phyloP scores from a whole-genome alignment of 768 basidiomycete genomes.

The Termitomyces sp. region DNA sequence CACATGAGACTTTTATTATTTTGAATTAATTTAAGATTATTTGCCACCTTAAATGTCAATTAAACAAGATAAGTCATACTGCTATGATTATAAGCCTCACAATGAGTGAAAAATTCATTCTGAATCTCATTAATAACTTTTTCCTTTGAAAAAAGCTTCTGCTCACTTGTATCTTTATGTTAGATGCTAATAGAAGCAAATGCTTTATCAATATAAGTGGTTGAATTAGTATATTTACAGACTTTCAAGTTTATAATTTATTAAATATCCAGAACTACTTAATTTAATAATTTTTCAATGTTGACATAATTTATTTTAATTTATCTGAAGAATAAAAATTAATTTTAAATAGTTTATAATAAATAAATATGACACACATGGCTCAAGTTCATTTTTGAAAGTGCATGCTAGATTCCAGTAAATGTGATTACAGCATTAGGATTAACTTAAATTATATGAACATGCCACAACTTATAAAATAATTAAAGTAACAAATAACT shows the following conservation, averaged over 20 bases:
- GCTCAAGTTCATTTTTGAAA: background rate
- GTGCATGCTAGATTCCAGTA: background rate
- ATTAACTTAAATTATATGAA: background rate
- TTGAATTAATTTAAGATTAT: background rate
- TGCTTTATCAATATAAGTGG: background rate
- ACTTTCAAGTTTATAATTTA: background rate
- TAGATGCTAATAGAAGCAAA: background rate
- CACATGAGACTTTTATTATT: background rate
- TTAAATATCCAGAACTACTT: background rate
- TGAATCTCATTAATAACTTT: accelerated
- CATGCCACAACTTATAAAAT: too few species aligned
- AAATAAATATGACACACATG: background rate
- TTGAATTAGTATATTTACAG: background rate
- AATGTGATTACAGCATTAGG: background rate
- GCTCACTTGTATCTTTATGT: background rate
- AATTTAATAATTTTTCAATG: background rate
- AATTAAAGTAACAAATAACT: too few species aligned
- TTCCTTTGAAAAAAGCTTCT: background rate
- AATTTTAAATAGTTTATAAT: background rate
- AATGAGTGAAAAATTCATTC: background rate
- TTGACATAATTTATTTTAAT: background rate
- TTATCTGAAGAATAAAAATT: background rate
- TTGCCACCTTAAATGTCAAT: background rate
- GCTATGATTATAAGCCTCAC: background rate
- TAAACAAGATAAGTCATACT: background rate